A percentile compares a stretch with the other conserved stretches of the same genome.
Conservation (phyloP, 805 yeast species). For the Jamesozyma rosinii region DNA sequence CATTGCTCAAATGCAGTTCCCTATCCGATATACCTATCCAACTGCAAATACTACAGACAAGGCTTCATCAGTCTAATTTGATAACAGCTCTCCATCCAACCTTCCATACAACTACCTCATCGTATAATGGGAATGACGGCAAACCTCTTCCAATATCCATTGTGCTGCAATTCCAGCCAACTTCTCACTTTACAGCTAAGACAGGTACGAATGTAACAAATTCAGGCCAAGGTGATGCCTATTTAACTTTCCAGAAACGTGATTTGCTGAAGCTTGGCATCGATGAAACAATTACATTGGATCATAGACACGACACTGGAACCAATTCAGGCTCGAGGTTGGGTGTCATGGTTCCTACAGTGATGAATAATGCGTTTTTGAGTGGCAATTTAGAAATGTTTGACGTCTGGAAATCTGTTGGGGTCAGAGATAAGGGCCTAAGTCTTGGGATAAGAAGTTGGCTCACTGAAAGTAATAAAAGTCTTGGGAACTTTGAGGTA, state of each 20-base stretch:
- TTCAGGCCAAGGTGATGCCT: slow-evolving; percentile 83
- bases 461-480: not conserved
- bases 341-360: slow-evolving; percentile 30
- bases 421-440: slow-evolving; percentile 8
- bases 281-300: slow-evolving; percentile 52
- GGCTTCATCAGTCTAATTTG: slow-evolving; percentile 15
- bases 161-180: slow-evolving; percentile 8
- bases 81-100: slow-evolving; percentile 6
- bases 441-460: slow-evolving; percentile 6
- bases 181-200: slow-evolving; percentile 55
- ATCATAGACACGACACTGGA: slow-evolving; percentile 52
- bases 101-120: slow-evolving; percentile 1
- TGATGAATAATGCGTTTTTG: slow-evolving; percentile 40
- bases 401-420: slow-evolving; percentile 10
- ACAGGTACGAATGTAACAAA: slow-evolving; percentile 95
- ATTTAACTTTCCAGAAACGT: slow-evolving; percentile 56
- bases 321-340: slow-evolving; percentile 34
- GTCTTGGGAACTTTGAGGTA: slow-evolving; percentile 5
- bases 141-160: slow-evolving; percentile 2
- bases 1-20: slow-evolving; percentile 20
- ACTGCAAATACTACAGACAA: slow-evolving; percentile 22
- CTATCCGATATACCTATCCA: slow-evolving; percentile 20
- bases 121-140: not conserved
- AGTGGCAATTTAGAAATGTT: slow-evolving; percentile 43
- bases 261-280: slow-evolving; percentile 49